Evolutionary conservation across 1,284 basidiomycete genomes (phyloP), one percentile per base, ranked within the genome.

Genomic region (Fomitiporia mediterranea): DNA sequence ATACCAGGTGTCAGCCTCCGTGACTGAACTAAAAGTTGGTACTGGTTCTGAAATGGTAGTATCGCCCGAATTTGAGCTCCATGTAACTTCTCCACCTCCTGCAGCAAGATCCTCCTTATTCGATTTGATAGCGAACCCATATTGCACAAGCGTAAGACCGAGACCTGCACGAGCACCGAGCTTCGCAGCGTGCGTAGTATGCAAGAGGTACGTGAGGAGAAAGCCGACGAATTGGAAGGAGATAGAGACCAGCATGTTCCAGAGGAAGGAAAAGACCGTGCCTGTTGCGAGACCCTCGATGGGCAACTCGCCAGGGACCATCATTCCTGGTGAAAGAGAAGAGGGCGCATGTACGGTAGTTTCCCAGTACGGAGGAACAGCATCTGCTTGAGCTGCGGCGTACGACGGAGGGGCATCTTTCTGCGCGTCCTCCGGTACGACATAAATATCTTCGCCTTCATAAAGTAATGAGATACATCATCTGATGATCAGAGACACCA

Each of bases 211-310:
- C 6, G 94, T 96, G 70, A 97, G 83, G 59, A 95, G 82, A 81
- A 97, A 97, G 46, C 94, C 95, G 63, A 98, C 87, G 67, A 98
- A 98, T 73, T 98, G 94, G 86, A 99, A 99, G 35, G 92, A 93
- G 63, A 94, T 83, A 47, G 91, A 94, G 57, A 99, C 88, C 58
- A 98, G 83, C 69, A 96, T 78, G 68, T 94, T 94, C 92, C 93
- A 95, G 15, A 89, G 79, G 75, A 96, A 95, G 7, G 86, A 88
- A 69, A 96, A 95, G 25, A 91, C 65, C 4, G 84, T 83, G 30
- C 87, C 88, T 5, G 94, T 89, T 35, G 88, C 83, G 27, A 91
- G 76, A 17, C 79, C 79, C 59, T 91, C 89, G 63, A 91, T 81
- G 61, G 89, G 80, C 71, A 91, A 80, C 63, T 89, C 86, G 43